Conservation (phyloP, 305 asterid species). For the Rubia peregrina region DNA sequence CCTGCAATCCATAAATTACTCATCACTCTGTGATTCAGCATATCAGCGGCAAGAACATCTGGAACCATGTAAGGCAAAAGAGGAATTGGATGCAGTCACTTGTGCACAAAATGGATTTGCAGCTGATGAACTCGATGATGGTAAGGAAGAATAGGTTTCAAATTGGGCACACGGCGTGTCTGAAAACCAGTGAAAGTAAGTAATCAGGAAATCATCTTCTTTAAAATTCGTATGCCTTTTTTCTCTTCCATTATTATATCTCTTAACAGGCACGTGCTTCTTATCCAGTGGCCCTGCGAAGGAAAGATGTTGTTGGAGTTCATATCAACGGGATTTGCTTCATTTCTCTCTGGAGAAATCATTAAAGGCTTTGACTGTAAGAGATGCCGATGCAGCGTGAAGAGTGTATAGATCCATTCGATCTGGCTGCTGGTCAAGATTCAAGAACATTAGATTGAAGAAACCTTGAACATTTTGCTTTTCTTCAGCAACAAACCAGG, state of each 20-base stretch:
- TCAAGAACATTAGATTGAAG: too few species aligned
- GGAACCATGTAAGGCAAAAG: constrained; percentile 19
- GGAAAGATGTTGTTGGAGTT: background rate
- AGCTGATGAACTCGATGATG: constrained; percentile 8
- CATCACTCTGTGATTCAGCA: constrained; percentile 23
- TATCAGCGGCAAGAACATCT: constrained; percentile 7
- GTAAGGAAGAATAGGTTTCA: constrained; percentile 18
- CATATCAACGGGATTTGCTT: background rate
- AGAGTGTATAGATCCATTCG: too few species aligned
- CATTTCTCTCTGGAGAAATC: background rate
- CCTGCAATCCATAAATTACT: constrained; percentile 51
- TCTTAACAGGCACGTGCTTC: background rate
- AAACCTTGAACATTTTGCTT: too few species aligned
- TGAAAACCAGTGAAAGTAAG: background rate
- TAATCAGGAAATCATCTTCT: background rate
- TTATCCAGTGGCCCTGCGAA: background rate
- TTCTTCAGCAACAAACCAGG: too few species aligned
- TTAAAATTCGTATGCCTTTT: background rate
- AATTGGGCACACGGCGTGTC: background rate
- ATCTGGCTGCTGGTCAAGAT: too few species aligned
- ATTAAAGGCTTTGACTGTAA: too few species aligned
- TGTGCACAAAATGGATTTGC: constrained; percentile 8
- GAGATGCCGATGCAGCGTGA: too few species aligned
- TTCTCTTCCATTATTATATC: background rate
- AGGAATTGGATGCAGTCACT: constrained; percentile 20